Evolutionary conservation across 306 rosid species (phyloP).

Genomic region (Lagenaria siceraria): DNA sequence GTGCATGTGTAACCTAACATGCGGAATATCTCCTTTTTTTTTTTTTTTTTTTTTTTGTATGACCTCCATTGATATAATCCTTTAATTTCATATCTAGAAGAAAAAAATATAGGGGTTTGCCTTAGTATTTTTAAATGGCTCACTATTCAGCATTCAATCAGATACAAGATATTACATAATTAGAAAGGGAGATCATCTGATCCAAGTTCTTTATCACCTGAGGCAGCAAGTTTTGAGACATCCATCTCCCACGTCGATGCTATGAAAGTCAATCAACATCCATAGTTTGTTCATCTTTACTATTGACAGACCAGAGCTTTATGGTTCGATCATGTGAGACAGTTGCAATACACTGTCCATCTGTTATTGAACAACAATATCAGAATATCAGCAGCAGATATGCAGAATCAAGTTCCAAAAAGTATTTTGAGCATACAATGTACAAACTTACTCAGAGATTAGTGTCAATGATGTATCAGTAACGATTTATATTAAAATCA

Average conservation of each 20-base stretch:
- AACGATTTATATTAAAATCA: background rate
- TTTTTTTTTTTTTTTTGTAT: background rate
- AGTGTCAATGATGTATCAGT: background rate
- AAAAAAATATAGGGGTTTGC: background rate
- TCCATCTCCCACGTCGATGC: background rate
- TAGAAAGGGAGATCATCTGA: background rate
- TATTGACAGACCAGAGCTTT: conserved; percentile 65
- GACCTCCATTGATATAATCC: background rate
- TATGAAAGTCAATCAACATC: conserved; percentile 34
- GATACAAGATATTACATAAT: background rate
- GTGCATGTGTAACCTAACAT: too few species aligned
- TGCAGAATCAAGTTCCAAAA: background rate
- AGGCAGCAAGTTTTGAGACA: background rate
- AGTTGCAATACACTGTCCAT: conserved; percentile 55
- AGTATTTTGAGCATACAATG: background rate
- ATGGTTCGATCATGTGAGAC: conserved; percentile 25
- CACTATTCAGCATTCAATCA: background rate
- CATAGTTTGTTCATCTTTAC: conserved; percentile 38
- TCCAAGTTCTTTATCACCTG: background rate
- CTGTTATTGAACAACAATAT: conserved; percentile 28
- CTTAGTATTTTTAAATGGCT: background rate
- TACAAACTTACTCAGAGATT: background rate
- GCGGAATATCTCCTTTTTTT: background rate
- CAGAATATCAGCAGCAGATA: background rate
- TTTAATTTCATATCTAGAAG: background rate